Evolutionary conservation across 768 basidiomycete genomes (phyloP), one percentile per base, ranked within the genome.

Genomic region (Suillus alpinus): DNA sequence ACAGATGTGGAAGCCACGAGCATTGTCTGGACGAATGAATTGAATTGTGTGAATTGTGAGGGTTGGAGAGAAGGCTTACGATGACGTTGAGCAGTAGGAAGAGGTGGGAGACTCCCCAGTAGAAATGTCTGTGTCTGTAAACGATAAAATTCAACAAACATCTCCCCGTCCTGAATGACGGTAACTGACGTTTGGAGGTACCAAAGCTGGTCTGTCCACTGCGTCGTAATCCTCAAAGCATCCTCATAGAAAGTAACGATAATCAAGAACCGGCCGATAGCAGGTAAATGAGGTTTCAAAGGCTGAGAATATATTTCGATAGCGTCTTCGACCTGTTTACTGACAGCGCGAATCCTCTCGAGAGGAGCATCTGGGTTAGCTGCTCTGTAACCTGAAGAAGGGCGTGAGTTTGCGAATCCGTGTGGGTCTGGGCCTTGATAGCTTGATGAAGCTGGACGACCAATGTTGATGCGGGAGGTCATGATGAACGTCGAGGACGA

Each of bases 171-270:
- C 29, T 36, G 34, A 36, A 36, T 39, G 50, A 40, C 41, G 49
- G 59, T 47, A 32, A 79, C 93, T 69, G 64, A 97, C 96, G 87
- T 88, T 75, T 98, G 93, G 69, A 99, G 81, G 76, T 98, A 99
- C 94, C 96, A 99, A 58, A 97, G 85, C 77, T 99, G 97, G 79
- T 99, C 97, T 52, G 85, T 73, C 94, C 95, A 98, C 74, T 98
- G 96, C 3, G 94, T 92, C 62, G 92, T 58, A 70, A 98, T 98
- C 65, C 97, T 81, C 69, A 96, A 75, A 9, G 97, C 93, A 72
- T 99, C 97, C 81, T 99, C 97, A 75, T 95, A 80, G 78, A 99
- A 99, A 10, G 97, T 99, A 44, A 97, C 94, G 57, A 99, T 94
- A 75, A 98, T 98, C 61, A 99, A 76, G 77, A 98, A 98, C 67